These are phyloP conservation scores for Colletotrichum sp. DNA, from an alignment of 2,329 filamentous ascomycete genomes.

Conservation along the genomic window DNA sequence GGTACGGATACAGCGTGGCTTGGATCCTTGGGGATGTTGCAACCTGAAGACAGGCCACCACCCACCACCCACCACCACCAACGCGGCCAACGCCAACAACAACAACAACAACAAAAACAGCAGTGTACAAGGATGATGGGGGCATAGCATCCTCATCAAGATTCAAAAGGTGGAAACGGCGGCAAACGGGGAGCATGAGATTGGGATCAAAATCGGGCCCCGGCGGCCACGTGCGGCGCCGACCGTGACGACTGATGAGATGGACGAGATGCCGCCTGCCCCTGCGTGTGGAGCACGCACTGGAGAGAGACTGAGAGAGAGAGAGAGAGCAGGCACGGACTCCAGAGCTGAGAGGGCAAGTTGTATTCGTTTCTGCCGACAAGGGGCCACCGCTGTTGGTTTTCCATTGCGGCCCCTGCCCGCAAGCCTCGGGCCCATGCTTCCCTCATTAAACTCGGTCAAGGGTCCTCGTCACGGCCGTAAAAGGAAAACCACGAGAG, in stretches of 20 bases:
- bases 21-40: not conserved
- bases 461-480: conserved; percentile 10
- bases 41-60: not conserved
- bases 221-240: conserved; percentile 31
- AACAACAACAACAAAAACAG: not conserved
- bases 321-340: not conserved
- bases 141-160: not conserved
- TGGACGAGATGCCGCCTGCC: conserved; percentile 10
- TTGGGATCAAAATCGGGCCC: conserved; percentile 28
- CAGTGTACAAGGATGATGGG: not conserved
- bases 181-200: conserved; percentile 24
- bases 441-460: conserved; percentile 14
- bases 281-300: conserved; percentile 1
- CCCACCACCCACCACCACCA: not conserved
- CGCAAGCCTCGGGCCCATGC: conserved; percentile 2
- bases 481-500: not conserved
- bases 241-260: conserved; percentile 13
- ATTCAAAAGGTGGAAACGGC: not conserved
- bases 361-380: conserved; percentile 10
- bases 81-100: not conserved
- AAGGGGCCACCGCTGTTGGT: not conserved
- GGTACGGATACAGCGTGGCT: not conserved
- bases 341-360: not conserved
- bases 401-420: not conserved
- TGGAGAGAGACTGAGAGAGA: not conserved